Evolutionary conservation across 225 moss, liverwort and hornwort species (phyloP).

Genomic region (Bryum argenteum): DNA sequence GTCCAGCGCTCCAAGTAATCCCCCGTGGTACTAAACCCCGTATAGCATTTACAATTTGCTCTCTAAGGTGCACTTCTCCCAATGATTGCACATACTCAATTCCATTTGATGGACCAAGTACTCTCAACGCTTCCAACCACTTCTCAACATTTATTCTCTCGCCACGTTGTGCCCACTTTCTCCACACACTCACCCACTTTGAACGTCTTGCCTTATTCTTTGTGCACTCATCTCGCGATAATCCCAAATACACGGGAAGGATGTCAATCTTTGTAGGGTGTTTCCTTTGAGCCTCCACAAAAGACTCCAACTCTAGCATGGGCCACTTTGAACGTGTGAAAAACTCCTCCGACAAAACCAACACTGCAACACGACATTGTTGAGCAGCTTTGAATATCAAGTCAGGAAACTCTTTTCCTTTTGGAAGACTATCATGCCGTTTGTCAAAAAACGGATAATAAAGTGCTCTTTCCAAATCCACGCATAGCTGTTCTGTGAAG

Average conservation of each 20-base stretch:
- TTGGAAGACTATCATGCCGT: conserved; percentile 9
- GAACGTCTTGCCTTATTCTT: not conserved
- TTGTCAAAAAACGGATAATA: conserved; percentile 22
- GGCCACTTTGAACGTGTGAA: conserved; percentile 19
- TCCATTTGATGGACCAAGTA: not conserved
- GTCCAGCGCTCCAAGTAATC: too few relatives aligned
- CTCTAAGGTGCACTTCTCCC: not conserved
- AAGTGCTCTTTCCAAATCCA: not conserved
- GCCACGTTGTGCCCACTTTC: too few relatives aligned
- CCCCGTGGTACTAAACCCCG: not conserved
- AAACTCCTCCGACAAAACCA: conserved; percentile 10
- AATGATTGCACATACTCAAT: not conserved
- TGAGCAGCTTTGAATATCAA: conserved; percentile 21
- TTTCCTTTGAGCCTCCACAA: not conserved
- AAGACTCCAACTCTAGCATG: conserved; percentile 22
- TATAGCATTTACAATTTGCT: conserved; percentile 1
- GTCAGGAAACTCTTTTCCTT: conserved; percentile 7
- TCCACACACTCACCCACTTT: not conserved
- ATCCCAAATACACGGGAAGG: not conserved
- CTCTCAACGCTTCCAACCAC: conserved; percentile 19
- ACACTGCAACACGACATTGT: not conserved
- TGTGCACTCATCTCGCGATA: not conserved
- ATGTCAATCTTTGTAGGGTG: not conserved
- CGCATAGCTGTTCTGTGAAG: not conserved
- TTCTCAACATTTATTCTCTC: not conserved